Evolutionary conservation across 768 basidiomycete species (phyloP).

Genomic region (Fomitopsis pulvina): DNA sequence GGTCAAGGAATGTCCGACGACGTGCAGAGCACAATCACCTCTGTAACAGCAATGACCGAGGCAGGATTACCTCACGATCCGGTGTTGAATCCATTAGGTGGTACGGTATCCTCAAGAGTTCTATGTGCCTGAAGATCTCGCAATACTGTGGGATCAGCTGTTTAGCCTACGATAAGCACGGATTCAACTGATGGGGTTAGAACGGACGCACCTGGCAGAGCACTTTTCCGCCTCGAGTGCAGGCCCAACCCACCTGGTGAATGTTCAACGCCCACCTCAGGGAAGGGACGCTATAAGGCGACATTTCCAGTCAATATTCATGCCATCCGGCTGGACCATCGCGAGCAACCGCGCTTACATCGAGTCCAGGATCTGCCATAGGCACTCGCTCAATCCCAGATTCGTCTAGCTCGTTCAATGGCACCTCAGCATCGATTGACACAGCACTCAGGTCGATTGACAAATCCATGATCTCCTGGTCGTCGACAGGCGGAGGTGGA

Average conservation of each 20-base stretch:
- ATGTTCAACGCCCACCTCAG: constrained; percentile 60
- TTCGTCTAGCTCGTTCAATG: constrained; percentile 63
- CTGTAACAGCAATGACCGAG: background rate
- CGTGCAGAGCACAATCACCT: background rate
- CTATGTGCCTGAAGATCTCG: constrained; percentile 84
- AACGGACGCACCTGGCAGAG: constrained; percentile 70
- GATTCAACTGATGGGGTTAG: background rate
- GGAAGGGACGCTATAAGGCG: constrained; percentile 53
- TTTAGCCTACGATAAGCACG: background rate
- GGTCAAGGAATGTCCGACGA: background rate
- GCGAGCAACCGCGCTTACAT: constrained; percentile 46
- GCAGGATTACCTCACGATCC: constrained; percentile 2
- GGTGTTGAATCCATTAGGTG: background rate
- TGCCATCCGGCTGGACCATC: constrained; percentile 7
- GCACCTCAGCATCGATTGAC: constrained; percentile 62
- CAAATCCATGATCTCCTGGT: constrained; percentile 81
- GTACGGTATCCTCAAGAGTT: constrained; percentile 54
- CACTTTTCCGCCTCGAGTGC: constrained; percentile 92
- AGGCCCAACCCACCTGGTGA: constrained; percentile 48
- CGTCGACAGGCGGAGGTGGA: constrained; percentile 76
- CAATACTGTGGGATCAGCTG: constrained; percentile 84
- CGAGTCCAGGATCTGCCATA: constrained; percentile 85
- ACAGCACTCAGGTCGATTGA: constrained; percentile 85
- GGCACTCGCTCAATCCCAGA: constrained; percentile 83
- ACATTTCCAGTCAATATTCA: constrained; percentile 9